A percentile compares a stretch with the other conserved stretches of the same genome.
Conservation (phyloP, 176 grass and related monocot genomes). For the Ensete glaucum region DNA sequence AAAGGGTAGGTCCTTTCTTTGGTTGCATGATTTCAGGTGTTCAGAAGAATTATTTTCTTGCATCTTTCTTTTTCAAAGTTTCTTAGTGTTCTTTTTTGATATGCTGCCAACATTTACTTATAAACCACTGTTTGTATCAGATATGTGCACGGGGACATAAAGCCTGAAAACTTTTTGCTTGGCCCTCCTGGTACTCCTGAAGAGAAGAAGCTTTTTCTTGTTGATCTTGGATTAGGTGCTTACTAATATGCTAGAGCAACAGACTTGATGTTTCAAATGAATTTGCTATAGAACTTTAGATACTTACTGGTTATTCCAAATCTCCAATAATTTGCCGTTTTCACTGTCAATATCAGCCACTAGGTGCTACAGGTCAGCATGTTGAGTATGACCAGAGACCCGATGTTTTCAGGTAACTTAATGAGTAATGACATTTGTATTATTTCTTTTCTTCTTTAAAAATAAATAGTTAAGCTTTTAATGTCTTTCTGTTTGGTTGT, state of each 20-base stretch:
- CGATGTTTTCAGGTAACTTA: slow-evolving; percentile 66
- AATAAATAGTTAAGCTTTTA: slow-evolving; percentile 20
- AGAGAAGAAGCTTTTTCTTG: slow-evolving; percentile 93
- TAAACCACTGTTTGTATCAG: slow-evolving; percentile 33
- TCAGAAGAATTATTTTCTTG: slow-evolving; percentile 9
- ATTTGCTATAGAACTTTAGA: too few relatives aligned
- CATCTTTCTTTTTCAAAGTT: background rate
- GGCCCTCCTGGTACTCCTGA: slow-evolving; percentile 62
- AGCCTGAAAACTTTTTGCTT: slow-evolving; percentile 95
- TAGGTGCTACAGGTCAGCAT: slow-evolving; percentile 50
- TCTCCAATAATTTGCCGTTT: too few relatives aligned
- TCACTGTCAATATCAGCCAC: slow-evolving; percentile 36
- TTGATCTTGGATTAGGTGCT: slow-evolving; percentile 97
- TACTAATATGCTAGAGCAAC: background rate
- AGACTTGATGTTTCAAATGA: too few relatives aligned
- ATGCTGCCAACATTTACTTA: slow-evolving; percentile 11
- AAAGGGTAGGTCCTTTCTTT: slow-evolving; percentile 48
- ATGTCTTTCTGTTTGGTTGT: slow-evolving; percentile 11
- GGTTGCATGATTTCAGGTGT: background rate
- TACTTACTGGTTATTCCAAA: background rate
- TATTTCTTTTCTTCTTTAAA: slow-evolving; percentile 11
- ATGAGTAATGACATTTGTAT: background rate
- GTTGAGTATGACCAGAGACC: slow-evolving; percentile 73
- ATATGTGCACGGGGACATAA: slow-evolving; percentile 91
- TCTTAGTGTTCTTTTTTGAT: background rate